Evolutionary conservation across 495 filamentous ascomycete species (phyloP).

Genomic region (Neurospora sp.): DNA sequence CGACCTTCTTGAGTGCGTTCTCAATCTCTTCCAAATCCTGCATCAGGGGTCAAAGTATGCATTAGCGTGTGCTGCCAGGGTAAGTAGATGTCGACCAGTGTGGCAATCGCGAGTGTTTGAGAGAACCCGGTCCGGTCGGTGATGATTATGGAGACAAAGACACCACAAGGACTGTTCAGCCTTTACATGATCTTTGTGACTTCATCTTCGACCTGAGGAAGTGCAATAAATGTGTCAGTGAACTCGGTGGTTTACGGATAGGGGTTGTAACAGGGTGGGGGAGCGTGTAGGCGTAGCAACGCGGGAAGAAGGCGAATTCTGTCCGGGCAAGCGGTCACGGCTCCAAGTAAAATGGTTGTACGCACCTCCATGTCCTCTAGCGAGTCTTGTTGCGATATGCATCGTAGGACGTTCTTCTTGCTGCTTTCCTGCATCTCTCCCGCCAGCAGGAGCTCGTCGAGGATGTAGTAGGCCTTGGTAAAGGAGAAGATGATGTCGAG

Average conservation of each 20-base stretch:
- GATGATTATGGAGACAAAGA: conserved; percentile 3
- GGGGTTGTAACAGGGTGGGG: background rate
- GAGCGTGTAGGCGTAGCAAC: background rate
- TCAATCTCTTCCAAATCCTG: conserved; percentile 28
- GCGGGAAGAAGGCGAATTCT: conserved; percentile 3
- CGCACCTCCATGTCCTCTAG: conserved; percentile 97
- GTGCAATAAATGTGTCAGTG: conserved; percentile 46
- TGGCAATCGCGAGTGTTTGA: conserved; percentile 5
- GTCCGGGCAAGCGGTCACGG: background rate
- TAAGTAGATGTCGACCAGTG: background rate
- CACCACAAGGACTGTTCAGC: conserved; percentile 17
- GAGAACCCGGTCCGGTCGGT: conserved; percentile 1
- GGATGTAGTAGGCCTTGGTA: conserved; percentile 88
- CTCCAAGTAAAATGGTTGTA: conserved; percentile 13
- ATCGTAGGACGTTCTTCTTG: conserved; percentile 94
- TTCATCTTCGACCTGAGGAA: conserved; percentile 83
- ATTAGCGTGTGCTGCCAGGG: conserved; percentile 9
- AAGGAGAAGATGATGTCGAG: conserved; percentile 97
- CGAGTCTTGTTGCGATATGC: conserved; percentile 90
- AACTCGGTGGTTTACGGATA: conserved; percentile 13
- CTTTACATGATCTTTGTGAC: conserved; percentile 90
- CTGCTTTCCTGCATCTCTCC: conserved; percentile 98
- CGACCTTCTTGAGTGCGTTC: conserved; percentile 26
- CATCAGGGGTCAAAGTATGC: conserved; percentile 11
- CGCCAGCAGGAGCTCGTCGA: conserved; percentile 92